Conservation (phyloP, 2,329 filamentous ascomycete genomes). For the Hypoxylon sp. region DNA sequence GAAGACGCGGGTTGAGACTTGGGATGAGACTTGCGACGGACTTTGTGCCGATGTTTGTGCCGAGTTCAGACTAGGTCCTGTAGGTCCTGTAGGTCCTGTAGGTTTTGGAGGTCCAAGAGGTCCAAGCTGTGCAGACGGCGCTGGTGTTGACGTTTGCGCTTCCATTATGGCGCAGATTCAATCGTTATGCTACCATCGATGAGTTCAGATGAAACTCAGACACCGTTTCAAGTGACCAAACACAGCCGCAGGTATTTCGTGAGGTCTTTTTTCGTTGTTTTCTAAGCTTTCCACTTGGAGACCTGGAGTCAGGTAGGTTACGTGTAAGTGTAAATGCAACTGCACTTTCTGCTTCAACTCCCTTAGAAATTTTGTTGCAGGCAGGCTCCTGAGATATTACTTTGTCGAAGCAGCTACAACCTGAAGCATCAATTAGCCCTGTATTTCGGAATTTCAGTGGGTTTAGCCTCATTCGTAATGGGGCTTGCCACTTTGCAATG, state of each 20-base stretch:
- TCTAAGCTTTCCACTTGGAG: background rate
- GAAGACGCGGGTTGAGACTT: background rate
- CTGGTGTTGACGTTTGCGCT: conserved; percentile 19
- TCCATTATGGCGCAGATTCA: conserved; percentile 28
- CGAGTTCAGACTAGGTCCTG: conserved; percentile 11
- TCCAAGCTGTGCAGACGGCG: background rate
- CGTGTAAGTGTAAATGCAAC: background rate
- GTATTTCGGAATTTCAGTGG: background rate
- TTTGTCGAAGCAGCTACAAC: background rate
- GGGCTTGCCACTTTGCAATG: background rate
- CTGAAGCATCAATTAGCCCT: background rate
- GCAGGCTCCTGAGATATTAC: background rate
- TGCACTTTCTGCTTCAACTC: background rate
- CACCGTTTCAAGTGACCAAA: conserved; percentile 6
- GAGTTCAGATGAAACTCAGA: conserved; percentile 15
- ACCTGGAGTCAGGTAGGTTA: background rate
- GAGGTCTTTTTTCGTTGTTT: conserved; percentile 13
- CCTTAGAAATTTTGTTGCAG: background rate
- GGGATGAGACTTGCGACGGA: background rate
- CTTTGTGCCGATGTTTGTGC: background rate
- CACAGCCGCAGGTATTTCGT: conserved; percentile 1
- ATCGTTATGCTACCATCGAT: conserved; percentile 17
- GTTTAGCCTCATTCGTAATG: background rate
- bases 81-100: background rate
- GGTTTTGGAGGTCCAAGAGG: background rate